Percentiles rank a stretch among this genome's conserved stretches.
Evolutionary conservation across 176 grass and related monocot genomes (phyloP).

Genomic region (Poa pratensis): DNA sequence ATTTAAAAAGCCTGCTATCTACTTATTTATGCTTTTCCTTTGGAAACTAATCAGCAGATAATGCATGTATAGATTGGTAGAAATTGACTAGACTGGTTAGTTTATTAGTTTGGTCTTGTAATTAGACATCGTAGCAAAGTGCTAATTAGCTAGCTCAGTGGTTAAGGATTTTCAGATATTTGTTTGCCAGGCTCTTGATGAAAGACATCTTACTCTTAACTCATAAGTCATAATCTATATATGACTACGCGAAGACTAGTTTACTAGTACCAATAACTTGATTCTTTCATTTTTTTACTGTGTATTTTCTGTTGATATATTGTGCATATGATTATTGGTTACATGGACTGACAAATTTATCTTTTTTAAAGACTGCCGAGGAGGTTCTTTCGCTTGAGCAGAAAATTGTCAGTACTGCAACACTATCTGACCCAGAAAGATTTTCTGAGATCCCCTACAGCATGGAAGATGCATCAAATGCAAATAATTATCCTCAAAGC

Average conservation of each 20-base stretch:
- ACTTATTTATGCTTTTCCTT: slow-evolving; percentile 26
- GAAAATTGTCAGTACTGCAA: slow-evolving; percentile 66
- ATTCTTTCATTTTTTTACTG: too few relatives aligned
- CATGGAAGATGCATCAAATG: slow-evolving; percentile 40
- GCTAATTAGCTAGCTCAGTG: slow-evolving; percentile 18
- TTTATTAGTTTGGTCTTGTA: not conserved
- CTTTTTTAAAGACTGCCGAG: slow-evolving; percentile 51
- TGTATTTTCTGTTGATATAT: too few relatives aligned
- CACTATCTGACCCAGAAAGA: slow-evolving; percentile 68
- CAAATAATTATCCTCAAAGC: slow-evolving; percentile 39
- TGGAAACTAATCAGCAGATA: not conserved
- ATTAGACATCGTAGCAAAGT: not conserved
- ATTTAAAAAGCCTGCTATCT: not conserved
- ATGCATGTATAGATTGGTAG: slow-evolving; percentile 19
- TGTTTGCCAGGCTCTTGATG: slow-evolving; percentile 11
- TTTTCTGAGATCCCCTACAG: slow-evolving; percentile 79
- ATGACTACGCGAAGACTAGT: not conserved
- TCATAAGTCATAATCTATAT: not conserved
- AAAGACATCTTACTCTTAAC: slow-evolving; percentile 22
- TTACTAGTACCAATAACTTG: not conserved
- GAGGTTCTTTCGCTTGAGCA: slow-evolving; percentile 66
- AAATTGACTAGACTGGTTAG: slow-evolving; percentile 20
- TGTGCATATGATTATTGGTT: too few relatives aligned
- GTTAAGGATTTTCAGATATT: slow-evolving; percentile 40
- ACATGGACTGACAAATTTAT: slow-evolving; percentile 34